phyloP scores from a whole-genome alignment of 140 eudicot genomes.

The Ambrosia hybrid region DNA sequence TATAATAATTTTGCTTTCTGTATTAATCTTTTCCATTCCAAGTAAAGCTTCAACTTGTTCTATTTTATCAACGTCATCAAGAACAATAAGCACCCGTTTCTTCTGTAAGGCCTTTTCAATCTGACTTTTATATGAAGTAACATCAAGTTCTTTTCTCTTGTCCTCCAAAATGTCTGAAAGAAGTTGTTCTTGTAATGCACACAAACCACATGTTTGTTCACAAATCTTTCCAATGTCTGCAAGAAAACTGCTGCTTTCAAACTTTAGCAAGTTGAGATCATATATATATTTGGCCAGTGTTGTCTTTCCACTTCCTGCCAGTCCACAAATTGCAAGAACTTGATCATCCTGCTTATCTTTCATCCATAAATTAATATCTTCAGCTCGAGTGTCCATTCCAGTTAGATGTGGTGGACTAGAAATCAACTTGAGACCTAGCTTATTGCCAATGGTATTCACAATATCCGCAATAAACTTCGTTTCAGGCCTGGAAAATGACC shows the following conservation, averaged over 20 bases:
- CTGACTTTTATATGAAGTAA: slow-evolving; percentile 26
- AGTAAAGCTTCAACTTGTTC: slow-evolving; percentile 34
- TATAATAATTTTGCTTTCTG: slow-evolving; percentile 41
- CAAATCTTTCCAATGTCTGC: slow-evolving; percentile 41
- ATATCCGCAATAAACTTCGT: slow-evolving; percentile 26
- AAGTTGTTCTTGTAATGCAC: slow-evolving; percentile 36
- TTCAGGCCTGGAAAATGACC: slow-evolving; percentile 29
- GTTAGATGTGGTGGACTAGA: slow-evolving; percentile 27
- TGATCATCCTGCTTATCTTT: slow-evolving; percentile 18
- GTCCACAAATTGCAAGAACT: slow-evolving; percentile 32
- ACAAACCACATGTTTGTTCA: slow-evolving; percentile 21
- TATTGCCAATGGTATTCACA: slow-evolving; percentile 18
- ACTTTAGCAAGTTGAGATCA: slow-evolving; percentile 28
- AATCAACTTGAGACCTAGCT: slow-evolving; percentile 24
- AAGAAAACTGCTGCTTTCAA: slow-evolving; percentile 37
- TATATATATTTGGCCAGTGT: slow-evolving; percentile 35
- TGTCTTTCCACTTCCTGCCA: slow-evolving; percentile 40
- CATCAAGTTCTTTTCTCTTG: slow-evolving; percentile 26
- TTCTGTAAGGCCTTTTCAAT: slow-evolving; percentile 24
- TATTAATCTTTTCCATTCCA: slow-evolving; percentile 27
- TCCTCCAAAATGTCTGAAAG: slow-evolving; percentile 34
- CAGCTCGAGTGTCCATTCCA: slow-evolving; percentile 33
- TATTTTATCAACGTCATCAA: slow-evolving; percentile 38
- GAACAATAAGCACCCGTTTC: slow-evolving; percentile 41
- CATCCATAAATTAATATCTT: slow-evolving; percentile 24